These are phyloP conservation scores for Ophiosphaerella korrae DNA, from an alignment of 2,329 filamentous ascomycete genomes.

Conservation along the genomic window DNA sequence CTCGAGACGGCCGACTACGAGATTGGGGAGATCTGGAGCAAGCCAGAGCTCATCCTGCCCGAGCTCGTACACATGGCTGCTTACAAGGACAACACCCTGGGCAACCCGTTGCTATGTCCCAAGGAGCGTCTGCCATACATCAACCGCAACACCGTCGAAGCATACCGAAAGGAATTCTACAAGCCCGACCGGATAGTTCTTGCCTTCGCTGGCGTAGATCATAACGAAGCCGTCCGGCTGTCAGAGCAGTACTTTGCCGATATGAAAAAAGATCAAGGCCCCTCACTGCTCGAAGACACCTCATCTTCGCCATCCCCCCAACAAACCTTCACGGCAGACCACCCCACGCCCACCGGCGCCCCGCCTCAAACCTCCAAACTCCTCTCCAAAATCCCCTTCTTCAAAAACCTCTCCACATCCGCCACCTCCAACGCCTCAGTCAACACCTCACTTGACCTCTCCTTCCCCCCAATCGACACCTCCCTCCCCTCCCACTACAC, in stretches of 20 bases:
- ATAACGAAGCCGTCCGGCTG: slow-evolving; percentile 77
- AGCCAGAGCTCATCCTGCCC: slow-evolving; percentile 92
- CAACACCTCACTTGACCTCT: slow-evolving; percentile 54
- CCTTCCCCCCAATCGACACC: slow-evolving; percentile 60
- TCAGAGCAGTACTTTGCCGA: slow-evolving; percentile 89
- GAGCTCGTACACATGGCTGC: slow-evolving; percentile 95
- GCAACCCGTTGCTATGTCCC: slow-evolving; percentile 90
- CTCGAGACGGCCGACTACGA: slow-evolving; percentile 92
- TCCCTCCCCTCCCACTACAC: slow-evolving; percentile 79
- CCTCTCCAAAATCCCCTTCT: slow-evolving; percentile 83
- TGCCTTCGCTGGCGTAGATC: slow-evolving; percentile 90
- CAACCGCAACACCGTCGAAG: slow-evolving; percentile 71
- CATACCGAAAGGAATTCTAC: slow-evolving; percentile 84
- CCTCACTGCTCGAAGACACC: slow-evolving; percentile 40
- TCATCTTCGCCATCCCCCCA: slow-evolving; percentile 29
- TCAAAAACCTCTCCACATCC: slow-evolving; percentile 85
- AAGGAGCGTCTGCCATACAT: slow-evolving; percentile 80
- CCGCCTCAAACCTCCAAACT: slow-evolving; percentile 65
- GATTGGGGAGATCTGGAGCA: slow-evolving; percentile 96
- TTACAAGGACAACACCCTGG: slow-evolving; percentile 93
- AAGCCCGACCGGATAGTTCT: slow-evolving; percentile 89
- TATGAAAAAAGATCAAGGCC: slow-evolving; percentile 68
- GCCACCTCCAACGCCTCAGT: slow-evolving; percentile 64
- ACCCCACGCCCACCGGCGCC: slow-evolving; percentile 44
- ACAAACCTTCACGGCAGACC: slow-evolving; percentile 53